Base-by-base conservation (phyloP, 2,329 filamentous ascomycete genomes). In the Ophiostoma pallidulum region DNA sequence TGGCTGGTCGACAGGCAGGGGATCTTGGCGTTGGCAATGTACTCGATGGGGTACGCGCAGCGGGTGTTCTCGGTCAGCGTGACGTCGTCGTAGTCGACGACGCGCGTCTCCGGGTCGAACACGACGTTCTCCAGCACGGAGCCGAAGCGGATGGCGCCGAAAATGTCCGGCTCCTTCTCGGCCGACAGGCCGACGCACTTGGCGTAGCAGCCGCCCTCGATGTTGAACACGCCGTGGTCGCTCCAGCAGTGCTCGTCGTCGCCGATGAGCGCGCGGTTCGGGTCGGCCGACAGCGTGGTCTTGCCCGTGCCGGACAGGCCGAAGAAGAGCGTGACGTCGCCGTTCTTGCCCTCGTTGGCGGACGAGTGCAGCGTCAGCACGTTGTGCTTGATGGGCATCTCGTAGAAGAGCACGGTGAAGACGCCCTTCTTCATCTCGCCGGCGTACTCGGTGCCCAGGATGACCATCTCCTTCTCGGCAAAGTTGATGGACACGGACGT, bases 231-330 rank as follows among this genome's bases (percentile, higher is more conserved):
- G 67, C 92, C 92, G 50, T 71, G 80, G 66, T 98, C 92, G 59
- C 83, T 90, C 92, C 92, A 98, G 84, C 92, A 97, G 80, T 98
- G 92, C 83, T 98, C 92, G 65, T 98, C 92, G 61, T 98, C 92
- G 65, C 92, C 92, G 60, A 98, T 98, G 62, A 98, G 73, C 56
- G 86, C 82, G 65, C 92, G 90, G 77, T 96, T 94, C 60, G 90
- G 89, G 69, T 98, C 92, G 51, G 92, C 92, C 53, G 92, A 97
- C 53, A 98, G 77, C 3, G 92, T 98, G 42, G 92, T 98, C 84
- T 98, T 98, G 71, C 92, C 92, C 48, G 92, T 98, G 56, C 92
- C 92, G 16, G 92, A 98, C 45, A 98, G 82, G 67, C 92, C 92
- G 72, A 98, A 98, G 84, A 98, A 98, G 60, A 98, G 87, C 13